Evolutionary conservation across 495 filamentous ascomycete genomes (phyloP).

Genomic region (Polyplosphaeria fusca): DNA sequence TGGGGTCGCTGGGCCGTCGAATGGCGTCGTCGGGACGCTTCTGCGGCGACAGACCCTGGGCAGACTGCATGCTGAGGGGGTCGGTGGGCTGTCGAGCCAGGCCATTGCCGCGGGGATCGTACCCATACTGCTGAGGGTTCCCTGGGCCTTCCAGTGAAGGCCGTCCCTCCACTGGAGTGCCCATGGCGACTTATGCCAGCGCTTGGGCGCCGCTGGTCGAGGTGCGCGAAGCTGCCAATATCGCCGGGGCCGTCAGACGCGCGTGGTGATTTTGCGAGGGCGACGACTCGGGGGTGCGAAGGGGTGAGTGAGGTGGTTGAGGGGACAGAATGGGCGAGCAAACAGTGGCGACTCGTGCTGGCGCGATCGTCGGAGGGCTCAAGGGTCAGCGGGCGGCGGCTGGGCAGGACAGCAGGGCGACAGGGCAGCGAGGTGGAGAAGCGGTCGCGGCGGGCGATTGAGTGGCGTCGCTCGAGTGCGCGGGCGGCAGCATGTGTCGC

Average conservation of each 20-base stretch:
- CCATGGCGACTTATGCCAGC: conserved; percentile 23
- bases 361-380: conserved; percentile 1
- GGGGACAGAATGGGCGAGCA: conserved; percentile 1
- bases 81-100: conserved; percentile 23
- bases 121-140: conserved; percentile 6
- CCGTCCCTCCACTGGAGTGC: conserved; percentile 34
- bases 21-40: background rate
- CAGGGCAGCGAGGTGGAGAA: background rate
- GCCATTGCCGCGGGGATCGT: conserved; percentile 31
- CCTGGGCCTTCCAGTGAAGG: conserved; percentile 34
- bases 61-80: conserved; percentile 8
- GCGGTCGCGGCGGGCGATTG: background rate
- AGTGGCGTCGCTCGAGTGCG: conserved; percentile 6
- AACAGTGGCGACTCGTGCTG: background rate
- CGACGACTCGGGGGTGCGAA: background rate
- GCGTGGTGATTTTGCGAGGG: background rate
- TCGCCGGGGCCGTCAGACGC: background rate
- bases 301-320: background rate
- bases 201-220: background rate
- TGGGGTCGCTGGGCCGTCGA: conserved; percentile 19
- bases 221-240: background rate
- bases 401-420: background rate
- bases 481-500: conserved; percentile 25
- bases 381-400: background rate
- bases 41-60: conserved; percentile 6